These are phyloP conservation scores for Penium margaritaceum DNA, from an alignment of 139 green algal species.

Conservation along the genomic window DNA sequence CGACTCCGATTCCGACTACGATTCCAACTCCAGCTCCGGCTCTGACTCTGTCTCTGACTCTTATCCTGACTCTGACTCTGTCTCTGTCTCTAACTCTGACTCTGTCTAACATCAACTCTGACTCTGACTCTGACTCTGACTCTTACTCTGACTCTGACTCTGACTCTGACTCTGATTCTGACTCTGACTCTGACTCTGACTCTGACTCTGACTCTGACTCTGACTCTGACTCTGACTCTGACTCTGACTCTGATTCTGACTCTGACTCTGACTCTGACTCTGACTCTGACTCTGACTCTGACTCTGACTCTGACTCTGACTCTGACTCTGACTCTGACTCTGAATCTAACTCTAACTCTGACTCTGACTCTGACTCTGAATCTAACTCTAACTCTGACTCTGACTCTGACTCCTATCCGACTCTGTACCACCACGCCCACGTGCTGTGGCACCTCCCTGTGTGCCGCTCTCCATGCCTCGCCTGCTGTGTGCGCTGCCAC, in stretches of 20 bases:
- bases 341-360: not conserved
- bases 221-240: not conserved
- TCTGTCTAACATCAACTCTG: too few relatives aligned
- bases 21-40: not conserved
- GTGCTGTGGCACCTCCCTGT: not conserved
- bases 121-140: not conserved
- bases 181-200: not conserved
- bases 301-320: not conserved
- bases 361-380: not conserved
- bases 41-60: not conserved
- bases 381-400: not conserved
- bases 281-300: not conserved
- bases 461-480: too few relatives aligned
- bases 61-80: not conserved
- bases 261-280: not conserved
- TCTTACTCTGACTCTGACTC: not conserved
- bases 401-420: not conserved
- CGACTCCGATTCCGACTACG: not conserved
- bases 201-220: not conserved
- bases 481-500: too few relatives aligned
- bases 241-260: not conserved
- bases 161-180: not conserved
- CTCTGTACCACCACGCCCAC: not conserved
- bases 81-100: not conserved
- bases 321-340: not conserved